A percentile compares a stretch with the other conserved stretches of the same genome.
phyloP scores from a whole-genome alignment of 805 yeast species.

The Saccharomyces mikatae region DNA sequence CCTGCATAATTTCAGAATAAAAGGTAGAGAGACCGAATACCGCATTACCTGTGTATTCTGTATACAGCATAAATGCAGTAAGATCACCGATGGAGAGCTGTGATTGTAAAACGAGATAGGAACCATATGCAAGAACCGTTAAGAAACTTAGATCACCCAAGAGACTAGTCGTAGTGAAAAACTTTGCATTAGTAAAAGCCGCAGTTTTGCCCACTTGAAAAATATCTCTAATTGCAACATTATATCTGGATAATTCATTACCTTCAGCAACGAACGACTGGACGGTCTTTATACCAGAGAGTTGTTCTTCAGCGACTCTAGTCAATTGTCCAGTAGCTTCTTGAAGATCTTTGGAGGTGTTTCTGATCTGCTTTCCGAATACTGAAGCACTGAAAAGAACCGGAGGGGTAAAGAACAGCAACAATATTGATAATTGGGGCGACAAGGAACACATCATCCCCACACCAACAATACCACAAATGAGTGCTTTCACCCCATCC shows the following conservation, averaged over 20 bases:
- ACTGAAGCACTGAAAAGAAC: slow-evolving; percentile 66
- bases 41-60: slow-evolving; percentile 88
- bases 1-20: slow-evolving; percentile 94
- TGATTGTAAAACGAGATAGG: slow-evolving; percentile 69
- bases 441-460: slow-evolving; percentile 88
- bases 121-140: slow-evolving; percentile 71
- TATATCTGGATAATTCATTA: slow-evolving; percentile 69
- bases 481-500: slow-evolving; percentile 78
- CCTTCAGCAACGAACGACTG: slow-evolving; percentile 88
- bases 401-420: slow-evolving; percentile 76
- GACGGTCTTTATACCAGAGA: slow-evolving; percentile 78
- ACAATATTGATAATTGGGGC: slow-evolving; percentile 68
- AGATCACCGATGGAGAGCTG: slow-evolving; percentile 80
- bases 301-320: slow-evolving; percentile 86
- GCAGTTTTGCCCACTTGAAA: slow-evolving; percentile 67
- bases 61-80: slow-evolving; percentile 89
- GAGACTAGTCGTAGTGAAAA: slow-evolving; percentile 68
- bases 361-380: slow-evolving; percentile 75
- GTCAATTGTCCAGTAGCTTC: slow-evolving; percentile 81
- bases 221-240: slow-evolving; percentile 58
- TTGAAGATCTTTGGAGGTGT: slow-evolving; percentile 69
- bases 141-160: slow-evolving; percentile 79
- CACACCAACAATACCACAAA: slow-evolving; percentile 78
- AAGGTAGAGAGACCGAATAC: slow-evolving; percentile 88
- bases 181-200: slow-evolving; percentile 71